Percentiles rank a stretch among this genome's conserved stretches.
These are phyloP conservation scores for Bolboschoenoplectus hybrid DNA, from an alignment of 202 grass and related monocot species.

Conservation along the genomic window DNA sequence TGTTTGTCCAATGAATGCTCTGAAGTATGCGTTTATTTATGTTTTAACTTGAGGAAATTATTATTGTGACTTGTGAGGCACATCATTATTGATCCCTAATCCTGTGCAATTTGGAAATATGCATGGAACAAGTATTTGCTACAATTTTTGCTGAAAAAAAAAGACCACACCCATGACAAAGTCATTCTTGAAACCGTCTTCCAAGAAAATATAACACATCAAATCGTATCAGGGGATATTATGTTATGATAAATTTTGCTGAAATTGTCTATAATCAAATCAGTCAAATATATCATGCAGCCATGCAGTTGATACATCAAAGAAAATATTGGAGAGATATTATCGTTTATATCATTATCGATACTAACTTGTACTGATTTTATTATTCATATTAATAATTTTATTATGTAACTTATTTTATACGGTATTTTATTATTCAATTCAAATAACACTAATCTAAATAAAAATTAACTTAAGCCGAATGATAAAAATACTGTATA, in stretches of 20 bases:
- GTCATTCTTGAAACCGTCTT: background rate
- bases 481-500: too few relatives aligned
- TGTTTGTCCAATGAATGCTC: conserved; percentile 8
- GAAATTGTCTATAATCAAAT: conserved; percentile 11
- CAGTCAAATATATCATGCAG: background rate
- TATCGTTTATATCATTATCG: too few relatives aligned
- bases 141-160: background rate
- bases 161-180: background rate
- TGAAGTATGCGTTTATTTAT: background rate
- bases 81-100: background rate
- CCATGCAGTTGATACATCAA: background rate
- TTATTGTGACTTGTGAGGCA: conserved; percentile 4
- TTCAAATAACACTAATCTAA: too few relatives aligned
- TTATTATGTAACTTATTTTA: too few relatives aligned
- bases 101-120: background rate
- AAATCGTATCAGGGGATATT: background rate
- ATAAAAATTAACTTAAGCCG: too few relatives aligned
- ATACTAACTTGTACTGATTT: too few relatives aligned
- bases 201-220: background rate
- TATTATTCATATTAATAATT: too few relatives aligned
- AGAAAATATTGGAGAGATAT: too few relatives aligned
- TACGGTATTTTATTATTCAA: too few relatives aligned
- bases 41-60: conserved; percentile 1
- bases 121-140: conserved; percentile 14
- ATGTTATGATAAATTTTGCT: background rate